Conservation (phyloP, 1,139 yeast genomes). For the Pichia inconspicua region DNA sequence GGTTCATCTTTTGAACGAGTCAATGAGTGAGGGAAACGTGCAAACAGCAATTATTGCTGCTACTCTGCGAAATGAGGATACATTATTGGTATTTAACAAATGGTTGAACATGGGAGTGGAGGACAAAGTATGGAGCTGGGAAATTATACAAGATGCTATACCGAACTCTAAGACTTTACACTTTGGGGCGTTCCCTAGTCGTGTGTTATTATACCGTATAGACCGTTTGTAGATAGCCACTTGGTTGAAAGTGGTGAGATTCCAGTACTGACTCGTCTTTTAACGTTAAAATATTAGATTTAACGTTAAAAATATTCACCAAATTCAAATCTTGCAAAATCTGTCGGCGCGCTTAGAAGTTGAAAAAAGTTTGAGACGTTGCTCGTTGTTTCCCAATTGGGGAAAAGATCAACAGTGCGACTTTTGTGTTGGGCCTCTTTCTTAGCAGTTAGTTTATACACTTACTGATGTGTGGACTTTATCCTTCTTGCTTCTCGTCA, state of each 20-base stretch:
- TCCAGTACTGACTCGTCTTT: too few relatives aligned
- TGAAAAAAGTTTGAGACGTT: neutral
- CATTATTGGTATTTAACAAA: slow-evolving; percentile 47
- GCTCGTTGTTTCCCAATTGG: neutral
- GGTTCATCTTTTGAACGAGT: slow-evolving; percentile 38
- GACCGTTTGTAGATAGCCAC: neutral
- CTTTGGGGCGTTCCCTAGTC: slow-evolving; percentile 3
- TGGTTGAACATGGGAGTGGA: slow-evolving; percentile 28
- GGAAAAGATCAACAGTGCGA: neutral
- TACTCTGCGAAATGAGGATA: slow-evolving; percentile 58
- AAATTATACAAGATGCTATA: slow-evolving; percentile 4
- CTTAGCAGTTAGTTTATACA: neutral
- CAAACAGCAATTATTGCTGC: slow-evolving; percentile 52
- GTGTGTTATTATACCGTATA: slow-evolving; percentile 1
- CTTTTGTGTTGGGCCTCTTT: neutral
- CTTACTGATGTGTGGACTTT: neutral
- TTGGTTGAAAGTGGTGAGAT: neutral
- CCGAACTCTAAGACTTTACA: neutral
- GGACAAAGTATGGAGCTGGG: slow-evolving; percentile 23
- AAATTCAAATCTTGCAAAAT: neutral
- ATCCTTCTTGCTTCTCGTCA: neutral
- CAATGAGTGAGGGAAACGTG: slow-evolving; percentile 20
- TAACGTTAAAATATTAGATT: too few relatives aligned
- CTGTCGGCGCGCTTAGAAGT: too few relatives aligned
- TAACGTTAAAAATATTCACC: neutral